A percentile compares a stretch with the other conserved stretches of the same genome.
Conservation (phyloP, 2,329 filamentous ascomycete genomes). For the Coleophoma cylindrospora region DNA sequence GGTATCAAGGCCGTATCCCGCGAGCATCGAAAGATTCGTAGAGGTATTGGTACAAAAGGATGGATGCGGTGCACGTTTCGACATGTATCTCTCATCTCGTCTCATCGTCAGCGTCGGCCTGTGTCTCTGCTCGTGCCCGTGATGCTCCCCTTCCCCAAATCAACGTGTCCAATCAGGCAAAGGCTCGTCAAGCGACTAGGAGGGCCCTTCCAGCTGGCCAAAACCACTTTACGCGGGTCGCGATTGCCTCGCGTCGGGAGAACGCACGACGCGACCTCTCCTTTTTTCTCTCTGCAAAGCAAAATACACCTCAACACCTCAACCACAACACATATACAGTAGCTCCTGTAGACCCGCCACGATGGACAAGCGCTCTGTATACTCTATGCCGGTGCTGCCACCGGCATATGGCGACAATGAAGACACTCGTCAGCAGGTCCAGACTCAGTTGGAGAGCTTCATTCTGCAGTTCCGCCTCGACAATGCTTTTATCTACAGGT, state of each 20-base stretch:
- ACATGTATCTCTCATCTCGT: no score
- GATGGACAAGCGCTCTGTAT: constrained; percentile 88
- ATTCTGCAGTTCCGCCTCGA: constrained; percentile 91
- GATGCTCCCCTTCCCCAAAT: no score
- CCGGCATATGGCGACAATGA: constrained; percentile 55
- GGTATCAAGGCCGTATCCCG: background rate
- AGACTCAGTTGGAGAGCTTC: constrained; percentile 80
- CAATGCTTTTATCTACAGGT: constrained; percentile 94
- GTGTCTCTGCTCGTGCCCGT: no score
- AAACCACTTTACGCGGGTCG: constrained; percentile 6
- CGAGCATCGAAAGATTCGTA: background rate
- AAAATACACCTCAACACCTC: background rate
- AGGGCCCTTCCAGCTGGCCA: no score
- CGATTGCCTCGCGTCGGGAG: no score
- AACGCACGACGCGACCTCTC: background rate
- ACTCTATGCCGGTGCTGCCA: constrained; percentile 76
- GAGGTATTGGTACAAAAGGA: background rate
- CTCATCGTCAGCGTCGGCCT: no score
- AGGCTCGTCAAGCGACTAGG: no score
- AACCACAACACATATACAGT: background rate
- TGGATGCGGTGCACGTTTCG: background rate
- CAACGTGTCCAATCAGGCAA: no score
- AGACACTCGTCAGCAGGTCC: constrained; percentile 67
- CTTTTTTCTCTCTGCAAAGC: background rate
- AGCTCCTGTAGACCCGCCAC: background rate